These are phyloP conservation scores for Aureobasidium sp. DNA, from an alignment of 2,329 filamentous ascomycete species.

Conservation along the genomic window DNA sequence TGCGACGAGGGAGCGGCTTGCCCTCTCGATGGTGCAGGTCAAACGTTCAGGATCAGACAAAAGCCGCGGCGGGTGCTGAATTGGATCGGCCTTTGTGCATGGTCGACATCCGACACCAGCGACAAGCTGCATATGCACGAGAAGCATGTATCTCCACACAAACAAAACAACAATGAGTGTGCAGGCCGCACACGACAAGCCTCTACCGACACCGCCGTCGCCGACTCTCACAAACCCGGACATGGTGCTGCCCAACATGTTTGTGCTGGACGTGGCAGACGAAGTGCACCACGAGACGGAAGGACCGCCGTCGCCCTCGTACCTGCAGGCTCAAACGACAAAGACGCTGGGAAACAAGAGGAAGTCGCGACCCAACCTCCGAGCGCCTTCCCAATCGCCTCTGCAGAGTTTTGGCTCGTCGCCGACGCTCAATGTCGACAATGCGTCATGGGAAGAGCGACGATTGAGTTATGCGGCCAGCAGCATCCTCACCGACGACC, in stretches of 20 bases:
- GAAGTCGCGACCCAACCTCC: not conserved
- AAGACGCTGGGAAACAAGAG: not conserved
- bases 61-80: not conserved
- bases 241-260: constrained; percentile 72
- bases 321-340: not conserved
- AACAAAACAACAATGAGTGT: constrained; percentile 9
- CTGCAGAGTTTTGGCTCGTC: constrained; percentile 21
- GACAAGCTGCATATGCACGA: constrained; percentile 1
- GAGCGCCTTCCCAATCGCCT: constrained; percentile 10
- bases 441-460: constrained; percentile 15
- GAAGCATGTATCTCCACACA: not conserved
- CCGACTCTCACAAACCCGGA: constrained; percentile 89
- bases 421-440: constrained; percentile 24
- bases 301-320: constrained; percentile 18
- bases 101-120: not conserved
- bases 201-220: constrained; percentile 46
- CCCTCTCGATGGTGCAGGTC: not conserved
- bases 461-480: constrained; percentile 24
- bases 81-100: not conserved
- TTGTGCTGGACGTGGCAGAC: constrained; percentile 17
- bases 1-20: not conserved
- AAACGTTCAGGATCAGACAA: not conserved
- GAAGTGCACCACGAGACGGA: constrained; percentile 11
- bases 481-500: constrained; percentile 37
- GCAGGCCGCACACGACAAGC: constrained; percentile 14